These are phyloP conservation scores for Clonostachys solani DNA, from an alignment of 2,329 filamentous ascomycete genomes.

Conservation along the genomic window DNA sequence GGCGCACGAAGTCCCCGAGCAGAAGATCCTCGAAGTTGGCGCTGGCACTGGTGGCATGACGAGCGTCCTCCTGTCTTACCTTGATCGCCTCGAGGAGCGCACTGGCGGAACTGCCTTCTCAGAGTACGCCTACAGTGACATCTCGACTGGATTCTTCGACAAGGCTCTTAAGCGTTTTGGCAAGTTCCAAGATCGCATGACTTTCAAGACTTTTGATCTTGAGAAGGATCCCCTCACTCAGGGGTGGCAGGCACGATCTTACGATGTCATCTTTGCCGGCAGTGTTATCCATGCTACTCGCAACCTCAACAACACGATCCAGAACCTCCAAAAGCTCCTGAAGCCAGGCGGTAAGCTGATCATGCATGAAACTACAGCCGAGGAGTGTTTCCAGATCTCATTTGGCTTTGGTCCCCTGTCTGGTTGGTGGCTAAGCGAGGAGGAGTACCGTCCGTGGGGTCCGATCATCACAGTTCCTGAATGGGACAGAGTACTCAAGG, in stretches of 20 bases:
- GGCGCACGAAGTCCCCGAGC: slow-evolving; percentile 5
- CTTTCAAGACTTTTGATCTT: slow-evolving; percentile 22
- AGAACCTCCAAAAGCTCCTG: not conserved
- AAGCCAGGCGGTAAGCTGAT: slow-evolving; percentile 4
- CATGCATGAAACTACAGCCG: slow-evolving; percentile 7
- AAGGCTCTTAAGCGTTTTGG: slow-evolving; percentile 2
- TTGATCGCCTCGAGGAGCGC: too few species aligned
- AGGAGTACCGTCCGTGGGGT: slow-evolving; percentile 5
- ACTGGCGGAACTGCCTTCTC: not conserved
- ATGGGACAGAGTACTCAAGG: slow-evolving; percentile 4
- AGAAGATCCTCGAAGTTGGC: slow-evolving; percentile 1
- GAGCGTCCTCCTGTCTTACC: too few species aligned
- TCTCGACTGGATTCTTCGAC: slow-evolving; percentile 19
- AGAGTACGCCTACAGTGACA: slow-evolving; percentile 20
- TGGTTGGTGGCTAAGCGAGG: slow-evolving; percentile 27
- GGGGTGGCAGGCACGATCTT: slow-evolving; percentile 15
- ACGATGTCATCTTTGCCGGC: slow-evolving; percentile 9
- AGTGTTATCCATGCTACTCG: slow-evolving; percentile 1
- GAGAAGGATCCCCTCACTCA: slow-evolving; percentile 16
- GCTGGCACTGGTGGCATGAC: not conserved
- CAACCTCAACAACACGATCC: not conserved
- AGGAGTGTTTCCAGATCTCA: not conserved
- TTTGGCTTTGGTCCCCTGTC: not conserved
- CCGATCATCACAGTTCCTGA: not conserved
- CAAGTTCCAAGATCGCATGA: slow-evolving; percentile 6